Conservation (phyloP, 2,329 filamentous ascomycete genomes). For the Penicillium thymicola region DNA sequence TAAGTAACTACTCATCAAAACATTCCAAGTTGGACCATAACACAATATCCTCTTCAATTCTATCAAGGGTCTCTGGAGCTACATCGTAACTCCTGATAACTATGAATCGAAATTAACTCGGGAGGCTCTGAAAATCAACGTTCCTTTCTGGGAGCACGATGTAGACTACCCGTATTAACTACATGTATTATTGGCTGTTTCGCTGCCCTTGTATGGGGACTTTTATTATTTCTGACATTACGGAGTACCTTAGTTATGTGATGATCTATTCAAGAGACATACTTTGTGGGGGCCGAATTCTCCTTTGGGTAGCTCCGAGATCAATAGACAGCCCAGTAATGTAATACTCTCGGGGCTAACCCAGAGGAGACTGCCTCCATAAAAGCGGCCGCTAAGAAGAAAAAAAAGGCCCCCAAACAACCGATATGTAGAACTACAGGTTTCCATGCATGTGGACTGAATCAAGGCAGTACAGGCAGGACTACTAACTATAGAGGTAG, state of each 20-base stretch:
- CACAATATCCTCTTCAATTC: not conserved
- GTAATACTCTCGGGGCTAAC: not conserved
- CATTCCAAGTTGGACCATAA: not conserved
- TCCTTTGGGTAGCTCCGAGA: not conserved
- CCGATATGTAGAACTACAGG: not conserved
- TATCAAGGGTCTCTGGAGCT: not conserved
- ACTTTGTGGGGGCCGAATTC: not conserved
- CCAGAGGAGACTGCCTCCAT: not conserved
- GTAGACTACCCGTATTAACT: not conserved
- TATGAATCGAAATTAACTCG: not conserved
- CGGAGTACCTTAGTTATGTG: not conserved
- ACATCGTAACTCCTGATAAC: not conserved
- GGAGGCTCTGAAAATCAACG: not conserved
- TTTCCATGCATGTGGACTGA: not conserved
- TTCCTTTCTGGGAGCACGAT: not conserved
- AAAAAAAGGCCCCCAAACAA: not conserved
- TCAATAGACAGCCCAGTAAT: not conserved
- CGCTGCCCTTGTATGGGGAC: not conserved
- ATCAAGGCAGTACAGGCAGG: not conserved
- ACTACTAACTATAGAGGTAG: not conserved
- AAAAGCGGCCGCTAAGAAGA: not conserved
- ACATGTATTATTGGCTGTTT: not conserved
- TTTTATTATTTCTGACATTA: not conserved
- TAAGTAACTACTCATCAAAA: not conserved
- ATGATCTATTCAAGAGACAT: not conserved